Evolutionary conservation across 177 flowering plant genomes (phyloP), one percentile per base, ranked within the genome.

Genomic region (Vitis hybrid): DNA sequence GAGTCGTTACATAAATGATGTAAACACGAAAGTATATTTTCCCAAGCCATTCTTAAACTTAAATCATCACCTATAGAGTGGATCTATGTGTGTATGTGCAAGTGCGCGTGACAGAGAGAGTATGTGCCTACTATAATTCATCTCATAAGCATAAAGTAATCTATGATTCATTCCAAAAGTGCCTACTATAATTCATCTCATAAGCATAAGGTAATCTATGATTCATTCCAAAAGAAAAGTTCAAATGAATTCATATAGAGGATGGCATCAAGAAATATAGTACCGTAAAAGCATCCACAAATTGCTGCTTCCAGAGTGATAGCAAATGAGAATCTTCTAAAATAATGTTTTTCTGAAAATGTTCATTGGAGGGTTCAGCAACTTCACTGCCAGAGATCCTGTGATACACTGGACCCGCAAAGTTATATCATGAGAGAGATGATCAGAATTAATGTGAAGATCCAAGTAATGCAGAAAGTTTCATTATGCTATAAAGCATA

Each of bases 221-320:
- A 2, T 53, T 3, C 14, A 52, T 13, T 33, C 21, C 21, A 33
- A 13, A 33, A 12, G n/a, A 22, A 60, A 13, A 60, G 62, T 10
- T 60, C 6, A 56, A 56, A 19, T 18, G 26, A 21, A 10, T 10
- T 56, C 60, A 16, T 26, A 52, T 19, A 60, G 3, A 16, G 49
- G 29, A 74, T 22, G 3, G 53, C 21, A 5, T 33, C 21, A 65
- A 56, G n/a, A 53, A 69, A 64, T 2, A 61, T 8, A 8, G 26
- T 89, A 91, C 97, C 93, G 2, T 70, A 22, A 90, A 49, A 14
- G 89, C 95, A 78, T 92, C 92, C 61, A 77, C 65, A 75, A 92
- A 92, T 68, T 92, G 98, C 61, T 86, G 74, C 68, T 79, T 86
- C 98, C 98, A 94, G 58, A 86, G 53, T 62, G 81, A 59, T 65